Base-by-base conservation (phyloP, 257 asterid genomes). In the Agastache rugosa region DNA sequence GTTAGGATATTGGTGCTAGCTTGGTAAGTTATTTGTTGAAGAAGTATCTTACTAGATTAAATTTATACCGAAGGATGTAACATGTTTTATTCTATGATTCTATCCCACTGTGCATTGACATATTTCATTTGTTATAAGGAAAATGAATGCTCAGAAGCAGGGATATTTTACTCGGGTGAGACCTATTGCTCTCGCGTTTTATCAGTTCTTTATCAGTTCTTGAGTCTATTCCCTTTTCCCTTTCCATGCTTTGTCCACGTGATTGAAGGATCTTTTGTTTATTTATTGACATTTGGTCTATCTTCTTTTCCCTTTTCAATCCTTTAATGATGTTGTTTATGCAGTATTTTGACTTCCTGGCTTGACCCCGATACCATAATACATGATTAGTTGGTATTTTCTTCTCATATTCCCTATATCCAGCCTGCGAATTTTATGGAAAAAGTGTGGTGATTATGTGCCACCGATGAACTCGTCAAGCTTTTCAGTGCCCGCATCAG, bases 101-200 rank as follows among this genome's bases (percentile, higher is more conserved):
- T 55, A 39, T 71, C 47, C 15, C 56, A 51, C 65, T 79, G 77
- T 63, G 19, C 42, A 53, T 51, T 55, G 42, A 68, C 51, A 73
- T 63, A 15, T 76, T 78, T 64, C 50, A 62, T 35, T 45, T 80
- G 42, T 55, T 76, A 45, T 22, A 65, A 92, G 98, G 98, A 92
- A 89, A 87, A 85, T 92, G 98, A 87, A 83, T 83, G 95, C 98
- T 77, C 96, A 90, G 83, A 92, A 79, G 84, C 98, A 92, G 78
- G 98, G 98, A 63, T 92, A 87, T 76, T 92, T 92, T 75, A 85
- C 88, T 42, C 83, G 78, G 90, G 98, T 92, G 83, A 79, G 85
- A 31, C 16, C 63, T 53, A 35, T 25, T 70, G 35, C 47, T 50
- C 48, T 75, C 75, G 11, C 31, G 31, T 77, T 54, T 39, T 16